These are phyloP conservation scores for Coccinonectria pachysandricola DNA, from an alignment of 2,329 filamentous ascomycete species.

Conservation along the genomic window DNA sequence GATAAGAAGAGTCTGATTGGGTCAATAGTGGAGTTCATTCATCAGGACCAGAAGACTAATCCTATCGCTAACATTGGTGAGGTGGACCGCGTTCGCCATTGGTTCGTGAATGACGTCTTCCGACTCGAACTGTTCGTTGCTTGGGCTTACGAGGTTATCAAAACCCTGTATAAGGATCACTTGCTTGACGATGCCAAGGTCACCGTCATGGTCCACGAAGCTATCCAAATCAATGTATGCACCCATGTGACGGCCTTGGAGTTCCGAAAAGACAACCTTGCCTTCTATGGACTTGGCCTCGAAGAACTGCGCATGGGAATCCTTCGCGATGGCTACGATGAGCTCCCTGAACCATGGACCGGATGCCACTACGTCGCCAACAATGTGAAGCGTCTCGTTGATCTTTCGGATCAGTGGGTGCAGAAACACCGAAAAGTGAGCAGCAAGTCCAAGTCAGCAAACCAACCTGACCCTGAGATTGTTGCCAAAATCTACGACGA, in stretches of 20 bases:
- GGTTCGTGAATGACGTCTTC: constrained; percentile 70
- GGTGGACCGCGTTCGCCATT: constrained; percentile 71
- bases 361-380: constrained; percentile 54
- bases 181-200: constrained; percentile 44
- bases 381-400: constrained; percentile 49
- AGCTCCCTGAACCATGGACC: constrained; percentile 77
- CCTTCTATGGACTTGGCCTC: constrained; percentile 60
- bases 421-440: constrained; percentile 31
- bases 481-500: constrained; percentile 37
- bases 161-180: constrained; percentile 56
- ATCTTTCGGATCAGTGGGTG: constrained; percentile 47
- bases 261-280: constrained; percentile 62
- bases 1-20: constrained; percentile 61
- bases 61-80: constrained; percentile 56
- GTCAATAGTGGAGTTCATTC: constrained; percentile 65
- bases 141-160: constrained; percentile 69
- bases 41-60: constrained; percentile 64
- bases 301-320: constrained; percentile 59
- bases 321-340: constrained; percentile 52
- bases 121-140: constrained; percentile 65
- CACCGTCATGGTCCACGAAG: constrained; percentile 55
- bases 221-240: constrained; percentile 54
- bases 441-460: constrained; percentile 21
- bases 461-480: constrained; percentile 28
- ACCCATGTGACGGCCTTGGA: constrained; percentile 45